Evolutionary conservation across 352 stramenopile genomes (phyloP).

Genomic region (Lagenidium giganteum): DNA sequence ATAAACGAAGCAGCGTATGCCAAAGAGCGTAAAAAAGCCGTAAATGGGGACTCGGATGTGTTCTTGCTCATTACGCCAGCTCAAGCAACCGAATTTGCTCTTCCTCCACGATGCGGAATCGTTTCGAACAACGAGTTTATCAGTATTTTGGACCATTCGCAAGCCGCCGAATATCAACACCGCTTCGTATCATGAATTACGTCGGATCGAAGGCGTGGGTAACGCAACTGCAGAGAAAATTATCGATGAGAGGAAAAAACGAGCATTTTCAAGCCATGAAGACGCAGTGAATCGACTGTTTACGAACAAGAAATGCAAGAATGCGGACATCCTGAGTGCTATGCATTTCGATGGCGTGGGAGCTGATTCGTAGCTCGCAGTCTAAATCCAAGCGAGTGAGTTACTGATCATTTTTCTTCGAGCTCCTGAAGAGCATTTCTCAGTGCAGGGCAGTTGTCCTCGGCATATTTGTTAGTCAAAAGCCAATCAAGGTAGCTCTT

Average conservation of each 20-base stretch:
- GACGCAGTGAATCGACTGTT: slow-evolving; percentile 8
- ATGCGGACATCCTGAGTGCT: slow-evolving; percentile 4
- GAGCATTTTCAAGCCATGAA: slow-evolving; percentile 5
- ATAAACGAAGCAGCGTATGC: background rate
- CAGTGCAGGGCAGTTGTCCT: too few species aligned
- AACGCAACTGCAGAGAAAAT: slow-evolving; percentile 3
- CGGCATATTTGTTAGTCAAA: too few species aligned
- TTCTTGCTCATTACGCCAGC: slow-evolving; percentile 9
- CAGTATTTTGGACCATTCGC: slow-evolving; percentile 5
- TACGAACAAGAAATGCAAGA: slow-evolving; percentile 12
- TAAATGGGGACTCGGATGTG: slow-evolving; percentile 1
- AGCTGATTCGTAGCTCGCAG: slow-evolving; percentile 2
- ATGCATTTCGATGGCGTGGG: slow-evolving; percentile 6
- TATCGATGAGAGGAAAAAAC: slow-evolving; percentile 4
- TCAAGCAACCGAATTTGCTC: slow-evolving; percentile 4
- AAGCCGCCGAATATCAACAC: slow-evolving; percentile 6
- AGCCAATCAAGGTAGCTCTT: too few species aligned
- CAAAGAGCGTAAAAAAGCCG: slow-evolving; percentile 1
- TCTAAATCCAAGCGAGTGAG: too few species aligned
- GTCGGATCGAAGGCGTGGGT: slow-evolving; percentile 6
- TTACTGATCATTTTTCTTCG: background rate
- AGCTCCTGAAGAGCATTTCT: too few species aligned
- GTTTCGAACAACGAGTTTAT: slow-evolving; percentile 7
- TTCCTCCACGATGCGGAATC: slow-evolving; percentile 8
- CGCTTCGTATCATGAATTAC: slow-evolving; percentile 6